phyloP scores from a whole-genome alignment of 179 eudicot species.

The Nepenthes alata region DNA sequence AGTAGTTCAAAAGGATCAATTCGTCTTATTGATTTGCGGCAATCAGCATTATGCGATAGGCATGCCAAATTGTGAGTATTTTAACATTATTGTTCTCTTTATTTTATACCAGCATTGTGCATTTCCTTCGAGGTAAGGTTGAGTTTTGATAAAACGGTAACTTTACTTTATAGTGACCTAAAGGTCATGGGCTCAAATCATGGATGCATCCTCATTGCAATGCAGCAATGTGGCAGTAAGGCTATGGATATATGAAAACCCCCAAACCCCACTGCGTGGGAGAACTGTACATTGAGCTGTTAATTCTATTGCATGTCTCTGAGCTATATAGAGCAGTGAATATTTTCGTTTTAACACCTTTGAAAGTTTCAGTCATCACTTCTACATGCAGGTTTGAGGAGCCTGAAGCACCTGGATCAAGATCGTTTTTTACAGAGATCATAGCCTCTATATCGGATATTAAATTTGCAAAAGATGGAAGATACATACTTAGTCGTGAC shows the following conservation, averaged over 20 bases:
- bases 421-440: conserved; percentile 69
- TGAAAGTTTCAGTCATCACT: too few species aligned
- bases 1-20: conserved; percentile 74
- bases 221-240: too few species aligned
- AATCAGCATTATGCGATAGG: conserved; percentile 59
- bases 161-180: too few species aligned
- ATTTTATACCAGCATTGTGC: too few species aligned
- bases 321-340: neutral
- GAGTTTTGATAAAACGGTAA: neutral
- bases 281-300: too few species aligned
- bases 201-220: too few species aligned
- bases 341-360: neutral
- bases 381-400: conserved; percentile 48
- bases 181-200: too few species aligned
- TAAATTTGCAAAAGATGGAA: conserved; percentile 60
- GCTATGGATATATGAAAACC: too few species aligned
- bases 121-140: neutral
- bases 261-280: too few species aligned
- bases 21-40: conserved; percentile 70
- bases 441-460: conserved; percentile 71
- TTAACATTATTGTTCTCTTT: conserved; percentile 1
- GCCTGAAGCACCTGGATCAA: conserved; percentile 60
- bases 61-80: conserved; percentile 56
- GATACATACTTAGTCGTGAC: conserved; percentile 68
- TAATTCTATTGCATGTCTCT: neutral